Base-by-base conservation (phyloP, 73 alveolate genomes). In the Stentor coeruleus region DNA sequence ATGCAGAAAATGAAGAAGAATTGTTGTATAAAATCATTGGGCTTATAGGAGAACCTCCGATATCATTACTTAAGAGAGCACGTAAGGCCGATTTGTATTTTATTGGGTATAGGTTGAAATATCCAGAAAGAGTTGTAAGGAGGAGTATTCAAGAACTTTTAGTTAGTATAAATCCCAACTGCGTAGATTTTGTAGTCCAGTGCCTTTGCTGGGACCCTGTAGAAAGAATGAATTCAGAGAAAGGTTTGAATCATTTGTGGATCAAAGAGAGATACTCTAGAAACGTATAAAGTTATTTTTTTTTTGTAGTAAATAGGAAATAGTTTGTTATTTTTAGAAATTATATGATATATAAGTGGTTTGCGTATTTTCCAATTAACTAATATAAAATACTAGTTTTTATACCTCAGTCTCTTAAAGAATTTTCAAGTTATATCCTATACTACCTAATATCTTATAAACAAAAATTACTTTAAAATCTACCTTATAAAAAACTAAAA, bases 1-100 rank as follows among this genome's bases (percentile, higher is more conserved):
- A 95, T 49, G 98, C 97, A 39, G 97, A 92, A 39, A 90, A 94
- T 81, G 98, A 94, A 76, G 82, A 82, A 40, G 97, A 94, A 38
- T 82, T 91, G 74, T 49, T 94, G 85, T 90, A 86, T 6, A 82
- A 87, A 40, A 94, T 94, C 4, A 92, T 94, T 88, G 96, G 90
- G 76, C 81, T 93, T 26, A 77, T 73, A 33, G 98, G 98, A 26
- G 82, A 87, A 2, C 98, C 98, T 11, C 94, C 95, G 3, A 76
- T 82, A 31, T 90, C 92, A 2, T 66, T 92, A n/a, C 82, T 92
- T 60, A 86, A 82, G 31, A 82, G 87, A 76, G 81, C 89, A 15
- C 84, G 95, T 59, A 36, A 94, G 58, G 88, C 87, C 76, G 59
- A 84, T 15, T 58, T 74, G 39, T 84, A 77, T 57, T 84, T 84